These are phyloP conservation scores for Trichoderma reesei DNA, from an alignment of 495 filamentous ascomycete genomes.

Conservation along the genomic window DNA sequence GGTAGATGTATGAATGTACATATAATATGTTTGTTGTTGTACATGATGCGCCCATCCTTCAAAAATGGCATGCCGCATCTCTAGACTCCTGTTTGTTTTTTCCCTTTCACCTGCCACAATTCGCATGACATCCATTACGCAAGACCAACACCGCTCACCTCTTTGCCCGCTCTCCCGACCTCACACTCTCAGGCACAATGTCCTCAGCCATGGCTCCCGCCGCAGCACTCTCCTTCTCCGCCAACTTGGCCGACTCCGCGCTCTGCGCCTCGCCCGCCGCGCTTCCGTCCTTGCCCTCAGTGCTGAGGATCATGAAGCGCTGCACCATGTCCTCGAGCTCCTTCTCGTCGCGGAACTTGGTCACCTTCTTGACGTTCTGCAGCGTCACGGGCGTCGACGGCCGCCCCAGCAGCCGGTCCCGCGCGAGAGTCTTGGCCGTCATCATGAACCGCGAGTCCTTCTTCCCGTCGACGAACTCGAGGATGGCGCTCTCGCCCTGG, in stretches of 20 bases:
- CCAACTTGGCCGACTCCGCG: constrained; percentile 1
- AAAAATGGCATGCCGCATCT: neutral
- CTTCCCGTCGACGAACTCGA: constrained; percentile 94
- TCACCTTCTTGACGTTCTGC: constrained; percentile 79
- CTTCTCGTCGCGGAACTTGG: constrained; percentile 61
- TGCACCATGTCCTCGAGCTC: constrained; percentile 63
- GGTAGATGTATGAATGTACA: constrained; percentile 1
- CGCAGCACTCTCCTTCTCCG: constrained; percentile 17
- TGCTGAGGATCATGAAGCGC: constrained; percentile 10
- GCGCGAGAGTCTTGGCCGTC: constrained; percentile 70
- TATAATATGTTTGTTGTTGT: constrained; percentile 14
- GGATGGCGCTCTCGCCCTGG: constrained; percentile 77
- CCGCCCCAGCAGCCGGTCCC: constrained; percentile 42
- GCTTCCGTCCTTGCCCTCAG: neutral
- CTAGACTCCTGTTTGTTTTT: neutral
- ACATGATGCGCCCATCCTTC: constrained; percentile 3
- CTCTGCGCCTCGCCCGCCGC: neutral
- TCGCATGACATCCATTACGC: neutral
- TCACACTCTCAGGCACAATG: constrained; percentile 4
- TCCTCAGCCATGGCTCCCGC: constrained; percentile 14
- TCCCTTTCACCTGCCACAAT: neutral
- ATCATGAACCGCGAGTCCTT: constrained; percentile 91
- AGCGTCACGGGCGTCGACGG: constrained; percentile 58
- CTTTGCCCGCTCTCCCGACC: constrained; percentile 6
- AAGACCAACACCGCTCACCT: constrained; percentile 1